Base-by-base conservation (phyloP, 176 grass and related monocot genomes). In the Phoenix roebelenii region DNA sequence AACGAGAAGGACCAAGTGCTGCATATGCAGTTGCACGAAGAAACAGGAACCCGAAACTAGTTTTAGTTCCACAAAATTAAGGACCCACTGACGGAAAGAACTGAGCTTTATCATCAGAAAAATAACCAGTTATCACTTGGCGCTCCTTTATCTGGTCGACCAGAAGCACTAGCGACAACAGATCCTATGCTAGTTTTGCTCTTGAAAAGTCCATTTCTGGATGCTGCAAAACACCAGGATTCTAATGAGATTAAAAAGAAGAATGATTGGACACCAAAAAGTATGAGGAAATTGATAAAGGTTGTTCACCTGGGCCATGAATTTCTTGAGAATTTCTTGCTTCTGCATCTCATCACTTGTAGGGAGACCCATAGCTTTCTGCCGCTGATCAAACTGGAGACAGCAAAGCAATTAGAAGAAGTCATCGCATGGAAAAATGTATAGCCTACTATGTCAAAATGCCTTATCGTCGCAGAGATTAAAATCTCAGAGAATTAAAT, bases 281-380 rank as follows among this genome's bases (percentile, higher is more conserved):
- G 23, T 7, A 24, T 25, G 3, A 57, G 3, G 23, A 25, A 19
- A 25, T 58, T 12, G 18, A 51, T 16, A 15, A 61, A 25, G 25
- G 24, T 23, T 20, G 62, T 29, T 74, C 65, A 88, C 93, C 79
- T 91, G 25, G 29, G 84, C 56, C 93, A 98, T 98, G 70, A 98
- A 98, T 53, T 98, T 92, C 70, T 98, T 98, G 55, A 98, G 84
- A 20, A 98, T 57, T 44, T 98, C 87, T 71, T 98, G 79, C 93
- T 98, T 98, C 22, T 98, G 78, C 76, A 89, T 92, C 52, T 98
- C 93, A 57, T 98, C 93, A 55, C 87, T 92, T 49, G 87, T 89
- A 50, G 79, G 76, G 49, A 98, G 87, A 71, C 93, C 93, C 87
- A 98, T 98, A 63, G 86, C 77, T 70, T 98, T 98, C 70, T 98